phyloP scores from a whole-genome alignment of 208 protist species.

The Tritrichomonas foetus region DNA sequence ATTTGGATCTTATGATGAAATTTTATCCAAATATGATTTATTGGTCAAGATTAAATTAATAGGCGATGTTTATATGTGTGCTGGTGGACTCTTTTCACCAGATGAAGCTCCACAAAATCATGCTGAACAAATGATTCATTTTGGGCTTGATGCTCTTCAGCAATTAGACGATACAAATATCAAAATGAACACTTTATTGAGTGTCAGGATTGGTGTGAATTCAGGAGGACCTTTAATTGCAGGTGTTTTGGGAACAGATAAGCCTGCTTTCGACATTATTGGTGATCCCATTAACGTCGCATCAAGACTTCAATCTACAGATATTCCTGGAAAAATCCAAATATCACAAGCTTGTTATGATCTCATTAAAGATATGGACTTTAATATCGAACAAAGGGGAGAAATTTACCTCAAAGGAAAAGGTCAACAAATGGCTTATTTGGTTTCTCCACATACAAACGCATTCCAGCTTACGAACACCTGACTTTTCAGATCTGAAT shows the following conservation, averaged over 20 bases:
- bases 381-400: too few species aligned
- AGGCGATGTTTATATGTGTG: too few species aligned
- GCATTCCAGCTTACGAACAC: too few species aligned
- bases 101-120: neutral
- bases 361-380: neutral
- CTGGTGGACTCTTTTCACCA: neutral
- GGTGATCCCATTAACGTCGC: too few species aligned
- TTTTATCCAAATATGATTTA: neutral
- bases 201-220: neutral
- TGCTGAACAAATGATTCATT: neutral
- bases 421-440: neutral
- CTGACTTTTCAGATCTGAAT: too few species aligned
- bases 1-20: neutral
- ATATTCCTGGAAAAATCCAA: neutral
- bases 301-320: neutral
- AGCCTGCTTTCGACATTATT: neutral
- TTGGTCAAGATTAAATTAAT: slow-evolving; percentile 8
- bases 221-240: neutral
- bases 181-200: neutral
- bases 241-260: slow-evolving; percentile 12
- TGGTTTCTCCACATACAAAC: slow-evolving; percentile 27
- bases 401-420: neutral
- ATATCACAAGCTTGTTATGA: neutral
- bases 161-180: neutral
- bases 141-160: neutral